phyloP scores from a whole-genome alignment of 352 stramenopile species.

The Phytophthora palmivora region DNA sequence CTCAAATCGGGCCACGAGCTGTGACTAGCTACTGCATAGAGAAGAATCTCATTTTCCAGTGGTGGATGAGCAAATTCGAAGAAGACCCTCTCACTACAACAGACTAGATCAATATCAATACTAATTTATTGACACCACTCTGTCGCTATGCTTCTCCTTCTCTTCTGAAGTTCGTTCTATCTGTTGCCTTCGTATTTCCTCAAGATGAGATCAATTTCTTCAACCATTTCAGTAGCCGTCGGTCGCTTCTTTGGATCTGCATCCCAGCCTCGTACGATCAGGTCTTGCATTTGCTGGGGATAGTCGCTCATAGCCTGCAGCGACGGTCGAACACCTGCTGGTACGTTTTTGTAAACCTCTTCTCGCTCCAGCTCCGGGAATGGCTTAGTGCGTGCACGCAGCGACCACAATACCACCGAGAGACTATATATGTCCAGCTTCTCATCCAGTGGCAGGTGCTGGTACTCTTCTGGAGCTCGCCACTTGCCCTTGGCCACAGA shows the following conservation, averaged over 20 bases:
- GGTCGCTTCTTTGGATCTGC: conserved; percentile 56
- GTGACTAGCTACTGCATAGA: conserved; percentile 29
- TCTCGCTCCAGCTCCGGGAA: conserved; percentile 50
- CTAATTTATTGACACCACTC: conserved; percentile 21
- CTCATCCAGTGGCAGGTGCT: conserved; percentile 50
- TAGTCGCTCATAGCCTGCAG: conserved; percentile 63
- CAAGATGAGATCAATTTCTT: conserved; percentile 65
- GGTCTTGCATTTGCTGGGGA: conserved; percentile 64
- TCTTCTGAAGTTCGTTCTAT: conserved; percentile 1
- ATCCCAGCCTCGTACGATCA: conserved; percentile 68
- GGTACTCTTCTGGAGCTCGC: conserved; percentile 80
- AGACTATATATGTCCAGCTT: conserved; percentile 78
- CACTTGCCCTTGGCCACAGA: conserved; percentile 81
- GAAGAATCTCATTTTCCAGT: conserved; percentile 25
- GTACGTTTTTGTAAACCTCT: conserved; percentile 66
- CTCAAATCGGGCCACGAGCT: conserved; percentile 49
- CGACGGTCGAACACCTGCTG: conserved; percentile 50
- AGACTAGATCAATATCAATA: background rate
- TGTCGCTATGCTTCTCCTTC: background rate
- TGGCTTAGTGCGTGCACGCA: conserved; percentile 58
- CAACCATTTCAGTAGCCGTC: conserved; percentile 51
- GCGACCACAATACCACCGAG: conserved; percentile 70
- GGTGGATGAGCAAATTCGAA: conserved; percentile 17
- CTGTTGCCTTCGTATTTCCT: conserved; percentile 32
- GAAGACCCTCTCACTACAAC: conserved; percentile 12